These are phyloP conservation scores for Pinus taeda DNA, from an alignment of 75 land plant genomes.

Conservation along the genomic window DNA sequence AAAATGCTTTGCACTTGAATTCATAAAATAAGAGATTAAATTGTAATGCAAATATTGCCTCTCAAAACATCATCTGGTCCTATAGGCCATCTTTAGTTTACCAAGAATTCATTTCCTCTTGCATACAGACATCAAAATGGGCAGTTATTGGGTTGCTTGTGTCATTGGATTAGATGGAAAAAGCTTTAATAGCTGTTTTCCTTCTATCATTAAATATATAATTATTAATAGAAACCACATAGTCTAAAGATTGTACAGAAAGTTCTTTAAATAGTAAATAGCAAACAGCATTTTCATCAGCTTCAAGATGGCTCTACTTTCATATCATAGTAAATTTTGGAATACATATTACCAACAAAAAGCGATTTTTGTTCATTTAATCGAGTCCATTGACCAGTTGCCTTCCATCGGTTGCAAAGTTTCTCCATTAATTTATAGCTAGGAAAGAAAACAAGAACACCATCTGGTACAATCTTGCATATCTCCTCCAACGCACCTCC, in stretches of 20 bases:
- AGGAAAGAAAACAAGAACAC: conserved; percentile 88
- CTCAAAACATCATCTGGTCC: no score
- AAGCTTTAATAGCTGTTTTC: no score
- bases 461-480: conserved; percentile 76
- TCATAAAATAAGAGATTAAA: background rate
- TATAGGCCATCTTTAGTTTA: background rate
- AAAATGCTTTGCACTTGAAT: background rate
- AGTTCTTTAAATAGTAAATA: background rate
- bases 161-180: background rate
- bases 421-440: conserved; percentile 91
- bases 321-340: background rate
- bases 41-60: background rate
- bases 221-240: background rate
- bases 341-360: conserved; percentile 67
- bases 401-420: conserved; percentile 71
- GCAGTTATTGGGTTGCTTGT: background rate
- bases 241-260: background rate
- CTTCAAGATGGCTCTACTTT: background rate
- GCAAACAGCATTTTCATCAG: background rate
- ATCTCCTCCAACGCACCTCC: conserved; percentile 83
- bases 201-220: background rate
- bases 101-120: background rate
- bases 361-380: conserved; percentile 62
- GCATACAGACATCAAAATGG: background rate
- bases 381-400: conserved; percentile 85